Evolutionary conservation across 2,329 filamentous ascomycete species (phyloP).

Genomic region (Fusarium sp.): DNA sequence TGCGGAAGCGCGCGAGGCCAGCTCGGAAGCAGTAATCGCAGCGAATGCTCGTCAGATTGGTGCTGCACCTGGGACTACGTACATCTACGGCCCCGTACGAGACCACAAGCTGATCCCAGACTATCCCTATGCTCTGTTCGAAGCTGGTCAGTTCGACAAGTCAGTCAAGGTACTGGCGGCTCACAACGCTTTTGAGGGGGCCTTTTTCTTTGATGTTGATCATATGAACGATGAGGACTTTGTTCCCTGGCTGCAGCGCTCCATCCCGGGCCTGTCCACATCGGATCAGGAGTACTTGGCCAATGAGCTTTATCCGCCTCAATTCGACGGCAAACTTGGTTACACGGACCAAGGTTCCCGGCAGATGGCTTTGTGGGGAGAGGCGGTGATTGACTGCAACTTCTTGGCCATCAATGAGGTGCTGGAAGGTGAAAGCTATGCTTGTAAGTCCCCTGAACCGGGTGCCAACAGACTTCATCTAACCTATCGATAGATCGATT

Average conservation of each 20-base stretch:
- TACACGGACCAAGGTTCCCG: not conserved
- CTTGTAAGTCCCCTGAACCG: not conserved
- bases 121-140: not conserved
- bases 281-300: not conserved
- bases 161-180: constrained; percentile 13
- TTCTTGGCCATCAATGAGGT: not conserved
- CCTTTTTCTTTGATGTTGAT: constrained; percentile 8
- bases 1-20: not conserved
- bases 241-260: not conserved
- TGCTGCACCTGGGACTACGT: not conserved
- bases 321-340: not conserved
- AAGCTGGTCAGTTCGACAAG: not conserved
- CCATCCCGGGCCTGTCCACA: not conserved
- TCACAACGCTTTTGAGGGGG: not conserved
- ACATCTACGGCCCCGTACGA: not conserved
- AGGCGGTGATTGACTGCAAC: not conserved
- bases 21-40: not conserved
- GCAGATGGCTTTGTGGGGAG: constrained; percentile 8
- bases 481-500: not conserved
- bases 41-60: not conserved
- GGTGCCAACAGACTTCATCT: rapidly evolving
- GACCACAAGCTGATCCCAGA: not conserved
- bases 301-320: not conserved
- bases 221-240: not conserved
- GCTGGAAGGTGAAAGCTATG: not conserved